A percentile compares a stretch with the other conserved stretches of the same genome.
phyloP scores from a whole-genome alignment of 768 basidiomycete genomes.

The Dioszegia aurantiaca region DNA sequence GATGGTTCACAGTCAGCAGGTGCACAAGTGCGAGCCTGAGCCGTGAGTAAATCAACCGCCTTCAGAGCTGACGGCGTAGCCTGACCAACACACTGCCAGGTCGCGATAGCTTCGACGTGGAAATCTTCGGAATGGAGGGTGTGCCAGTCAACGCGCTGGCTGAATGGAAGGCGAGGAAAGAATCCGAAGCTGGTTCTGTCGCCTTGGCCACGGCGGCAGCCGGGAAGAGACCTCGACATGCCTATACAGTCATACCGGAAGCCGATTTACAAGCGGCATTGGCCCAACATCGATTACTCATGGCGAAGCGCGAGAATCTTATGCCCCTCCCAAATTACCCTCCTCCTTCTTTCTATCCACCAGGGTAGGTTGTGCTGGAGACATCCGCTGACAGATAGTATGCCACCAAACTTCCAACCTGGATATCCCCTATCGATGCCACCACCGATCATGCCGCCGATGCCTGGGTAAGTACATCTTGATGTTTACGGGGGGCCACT shows the following conservation, averaged over 20 bases:
- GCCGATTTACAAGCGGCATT: slow-evolving; percentile 81
- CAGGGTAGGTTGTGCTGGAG: background rate
- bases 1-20: slow-evolving; percentile 96
- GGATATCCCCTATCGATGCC: slow-evolving; percentile 16
- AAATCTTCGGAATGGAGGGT: slow-evolving; percentile 99
- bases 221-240: slow-evolving; percentile 66
- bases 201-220: slow-evolving; percentile 45
- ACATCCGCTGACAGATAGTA: slow-evolving; percentile 49
- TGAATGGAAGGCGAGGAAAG: slow-evolving; percentile 93
- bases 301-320: slow-evolving; percentile 62
- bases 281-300: slow-evolving; percentile 83
- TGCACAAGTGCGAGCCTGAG: slow-evolving; percentile 98
- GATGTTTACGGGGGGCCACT: slow-evolving; percentile 27
- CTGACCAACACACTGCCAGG: slow-evolving; percentile 96
- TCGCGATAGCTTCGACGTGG: slow-evolving; percentile 94
- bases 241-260: slow-evolving; percentile 73
- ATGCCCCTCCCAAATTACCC: slow-evolving; percentile 52
- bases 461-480: slow-evolving; percentile 40
- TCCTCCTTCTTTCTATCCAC: slow-evolving; percentile 55
- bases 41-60: slow-evolving; percentile 57
- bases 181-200: slow-evolving; percentile 79
- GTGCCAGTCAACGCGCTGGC: slow-evolving; percentile 90
- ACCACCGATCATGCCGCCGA: slow-evolving; percentile 28
- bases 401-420: slow-evolving; percentile 6
- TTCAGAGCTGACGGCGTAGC: slow-evolving; percentile 55